A percentile compares a stretch with the other conserved stretches of the same genome.
These are phyloP conservation scores for Avena eriantha DNA, from an alignment of 176 grass and related monocot genomes.

Conservation along the genomic window DNA sequence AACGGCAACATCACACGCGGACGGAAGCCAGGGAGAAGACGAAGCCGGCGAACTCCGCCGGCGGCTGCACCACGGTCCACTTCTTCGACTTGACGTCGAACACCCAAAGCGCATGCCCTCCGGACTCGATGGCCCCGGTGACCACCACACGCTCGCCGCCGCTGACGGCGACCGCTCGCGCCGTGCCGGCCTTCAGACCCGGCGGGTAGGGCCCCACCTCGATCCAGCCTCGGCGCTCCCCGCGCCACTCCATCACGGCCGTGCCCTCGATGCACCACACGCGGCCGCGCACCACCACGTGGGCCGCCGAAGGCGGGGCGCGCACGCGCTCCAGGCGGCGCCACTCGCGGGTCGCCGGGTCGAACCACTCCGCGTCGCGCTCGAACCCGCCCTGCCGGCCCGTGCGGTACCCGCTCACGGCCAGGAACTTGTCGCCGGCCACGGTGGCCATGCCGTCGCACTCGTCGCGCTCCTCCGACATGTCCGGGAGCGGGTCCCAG, in stretches of 20 bases:
- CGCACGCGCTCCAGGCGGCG: conserved; percentile 23
- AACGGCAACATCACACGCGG: conserved; percentile 33
- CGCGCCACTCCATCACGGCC: conserved; percentile 57
- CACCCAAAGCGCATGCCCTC: conserved; percentile 56
- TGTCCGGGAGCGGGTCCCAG: conserved; percentile 80
- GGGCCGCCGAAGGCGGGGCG: conserved; percentile 52
- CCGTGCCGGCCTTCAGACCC: conserved; percentile 23
- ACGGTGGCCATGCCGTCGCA: conserved; percentile 63
- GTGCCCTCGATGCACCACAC: conserved; percentile 65
- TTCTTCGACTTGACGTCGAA: conserved; percentile 51
- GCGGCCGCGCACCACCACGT: conserved; percentile 47
- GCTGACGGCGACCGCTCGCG: conserved; percentile 44
- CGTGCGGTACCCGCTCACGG: conserved; percentile 74
- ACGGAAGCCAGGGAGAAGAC: conserved; percentile 59
- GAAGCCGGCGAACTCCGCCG: conserved; percentile 56
- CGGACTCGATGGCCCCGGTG: conserved; percentile 46
- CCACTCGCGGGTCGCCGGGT: conserved; percentile 52
- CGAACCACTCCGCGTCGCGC: conserved; percentile 69
- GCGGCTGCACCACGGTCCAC: conserved; percentile 55
- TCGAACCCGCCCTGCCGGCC: conserved; percentile 75
- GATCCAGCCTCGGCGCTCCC: conserved; percentile 42
- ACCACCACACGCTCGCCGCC: conserved; percentile 64
- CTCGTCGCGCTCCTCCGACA: conserved; percentile 80
- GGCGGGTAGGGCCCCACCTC: conserved; percentile 59
- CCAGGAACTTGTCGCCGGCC: conserved; percentile 55